phyloP scores from a whole-genome alignment of 345 rosid species.

The Citrus medica region DNA sequence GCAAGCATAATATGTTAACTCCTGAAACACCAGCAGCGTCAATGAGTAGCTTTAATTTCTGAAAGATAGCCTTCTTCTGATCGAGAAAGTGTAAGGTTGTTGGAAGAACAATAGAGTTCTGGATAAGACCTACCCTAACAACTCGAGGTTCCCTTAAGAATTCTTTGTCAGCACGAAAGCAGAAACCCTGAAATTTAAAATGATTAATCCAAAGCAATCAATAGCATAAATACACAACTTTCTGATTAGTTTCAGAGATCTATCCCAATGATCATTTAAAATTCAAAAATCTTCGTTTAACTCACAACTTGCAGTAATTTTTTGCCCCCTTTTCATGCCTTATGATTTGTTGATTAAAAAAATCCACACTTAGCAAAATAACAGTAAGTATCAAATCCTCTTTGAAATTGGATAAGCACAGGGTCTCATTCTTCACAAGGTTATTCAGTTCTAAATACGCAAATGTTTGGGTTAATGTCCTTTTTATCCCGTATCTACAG shows the following conservation, averaged over 20 bases:
- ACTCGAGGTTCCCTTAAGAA: slow-evolving; percentile 63
- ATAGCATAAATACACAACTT: not conserved
- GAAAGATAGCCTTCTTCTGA: slow-evolving; percentile 61
- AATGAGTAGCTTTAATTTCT: slow-evolving; percentile 70
- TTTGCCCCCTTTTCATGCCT: not conserved
- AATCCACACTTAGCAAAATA: not conserved
- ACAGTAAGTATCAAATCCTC: not conserved
- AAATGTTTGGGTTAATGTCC: not conserved
- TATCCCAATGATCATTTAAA: not conserved
- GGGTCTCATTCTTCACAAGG: not conserved
- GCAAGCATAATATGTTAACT: slow-evolving; percentile 88
- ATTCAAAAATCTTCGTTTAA: not conserved
- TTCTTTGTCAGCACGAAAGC: slow-evolving; percentile 74
- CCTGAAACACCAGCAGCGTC: slow-evolving; percentile 88
- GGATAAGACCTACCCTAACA: slow-evolving; percentile 90
- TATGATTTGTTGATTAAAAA: not conserved
- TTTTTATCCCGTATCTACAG: not conserved
- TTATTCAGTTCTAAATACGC: not conserved
- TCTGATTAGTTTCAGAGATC: not conserved
- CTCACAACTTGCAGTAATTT: not conserved
- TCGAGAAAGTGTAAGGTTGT: slow-evolving; percentile 66
- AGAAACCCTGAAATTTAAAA: slow-evolving; percentile 48
- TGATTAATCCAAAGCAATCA: not conserved
- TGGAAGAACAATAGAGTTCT: slow-evolving; percentile 82
- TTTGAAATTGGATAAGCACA: not conserved